Evolutionary conservation across 768 basidiomycete species (phyloP).

Genomic region (Mycena rosella): DNA sequence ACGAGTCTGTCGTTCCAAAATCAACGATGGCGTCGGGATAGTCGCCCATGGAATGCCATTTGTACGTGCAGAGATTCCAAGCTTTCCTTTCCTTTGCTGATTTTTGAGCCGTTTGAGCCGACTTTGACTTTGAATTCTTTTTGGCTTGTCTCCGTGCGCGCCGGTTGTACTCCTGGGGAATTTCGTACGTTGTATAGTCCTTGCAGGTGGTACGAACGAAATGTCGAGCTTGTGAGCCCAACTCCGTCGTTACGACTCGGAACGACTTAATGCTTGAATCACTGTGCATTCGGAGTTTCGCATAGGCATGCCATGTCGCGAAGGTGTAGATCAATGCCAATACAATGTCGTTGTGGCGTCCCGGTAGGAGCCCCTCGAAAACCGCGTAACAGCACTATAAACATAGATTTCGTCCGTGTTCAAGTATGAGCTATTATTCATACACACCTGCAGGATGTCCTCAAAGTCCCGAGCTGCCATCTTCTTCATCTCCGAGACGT

Average conservation of each 20-base stretch:
- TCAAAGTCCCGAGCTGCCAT: no score
- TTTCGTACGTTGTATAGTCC: constrained; percentile 38
- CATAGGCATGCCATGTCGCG: no score
- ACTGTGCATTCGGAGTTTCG: no score
- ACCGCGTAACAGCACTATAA: no score
- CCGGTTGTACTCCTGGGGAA: constrained; percentile 35
- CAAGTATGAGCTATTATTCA: not conserved
- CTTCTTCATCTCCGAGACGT: constrained; percentile 43
- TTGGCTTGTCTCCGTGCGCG: not conserved
- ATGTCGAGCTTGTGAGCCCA: no score
- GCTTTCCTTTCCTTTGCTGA: not conserved
- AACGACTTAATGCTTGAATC: no score
- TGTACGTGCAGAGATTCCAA: constrained; percentile 4
- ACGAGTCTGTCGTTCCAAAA: no score
- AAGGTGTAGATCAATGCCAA: no score
- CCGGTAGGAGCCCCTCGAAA: constrained; percentile 50
- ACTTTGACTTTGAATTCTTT: not conserved
- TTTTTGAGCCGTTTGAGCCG: not conserved
- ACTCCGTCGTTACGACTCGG: no score
- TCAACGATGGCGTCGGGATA: no score
- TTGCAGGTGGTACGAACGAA: no score
- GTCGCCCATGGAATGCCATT: constrained; percentile 14
- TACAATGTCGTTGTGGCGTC: constrained; percentile 38
- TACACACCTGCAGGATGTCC: no score
- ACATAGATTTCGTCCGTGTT: constrained; percentile 15